Conservation (phyloP, 192 early-diverging fungal species). For the Irineochytrium annulatum region DNA sequence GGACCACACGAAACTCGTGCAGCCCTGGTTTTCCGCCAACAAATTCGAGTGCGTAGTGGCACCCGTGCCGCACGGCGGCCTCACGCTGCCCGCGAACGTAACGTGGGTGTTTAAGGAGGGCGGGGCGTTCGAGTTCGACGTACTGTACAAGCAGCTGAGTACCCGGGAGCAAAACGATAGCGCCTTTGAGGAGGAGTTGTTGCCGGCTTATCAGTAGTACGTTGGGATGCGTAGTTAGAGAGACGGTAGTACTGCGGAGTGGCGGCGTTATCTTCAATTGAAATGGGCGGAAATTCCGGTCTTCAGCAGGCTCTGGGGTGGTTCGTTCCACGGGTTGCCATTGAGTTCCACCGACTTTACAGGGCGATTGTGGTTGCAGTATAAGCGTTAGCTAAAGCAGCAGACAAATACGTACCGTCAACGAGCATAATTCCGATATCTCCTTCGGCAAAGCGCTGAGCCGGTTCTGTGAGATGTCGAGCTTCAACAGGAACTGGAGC, state of each 20-base stretch:
- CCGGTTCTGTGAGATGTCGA: constrained; percentile 37
- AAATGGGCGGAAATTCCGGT: too few relatives aligned
- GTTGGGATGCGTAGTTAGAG: too few relatives aligned
- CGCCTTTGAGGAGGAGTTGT: too few relatives aligned
- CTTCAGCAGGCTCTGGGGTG: constrained; percentile 38
- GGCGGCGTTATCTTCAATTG: too few relatives aligned
- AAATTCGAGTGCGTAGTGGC: constrained; percentile 28
- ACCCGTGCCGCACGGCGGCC: constrained; percentile 44
- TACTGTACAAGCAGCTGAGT: constrained; percentile 15
- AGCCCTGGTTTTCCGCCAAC: constrained; percentile 55
- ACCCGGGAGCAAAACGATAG: too few relatives aligned
- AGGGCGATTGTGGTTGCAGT: background rate
- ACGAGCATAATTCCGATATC: constrained; percentile 16
- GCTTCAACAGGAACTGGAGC: constrained; percentile 19
- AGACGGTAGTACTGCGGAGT: too few relatives aligned
- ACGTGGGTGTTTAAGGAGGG: constrained; percentile 47
- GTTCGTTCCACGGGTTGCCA: constrained; percentile 42
- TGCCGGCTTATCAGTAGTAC: too few relatives aligned
- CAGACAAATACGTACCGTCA: constrained; percentile 19
- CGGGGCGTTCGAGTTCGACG: constrained; percentile 49
- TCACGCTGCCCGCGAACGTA: constrained; percentile 30
- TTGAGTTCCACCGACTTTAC: constrained; percentile 33
- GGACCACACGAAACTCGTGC: constrained; percentile 33
- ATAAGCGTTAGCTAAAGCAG: too few relatives aligned
- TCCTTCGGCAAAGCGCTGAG: constrained; percentile 36